phyloP scores from a whole-genome alignment of 2,329 filamentous ascomycete species.

The Teratosphaeriaceae sp. region DNA sequence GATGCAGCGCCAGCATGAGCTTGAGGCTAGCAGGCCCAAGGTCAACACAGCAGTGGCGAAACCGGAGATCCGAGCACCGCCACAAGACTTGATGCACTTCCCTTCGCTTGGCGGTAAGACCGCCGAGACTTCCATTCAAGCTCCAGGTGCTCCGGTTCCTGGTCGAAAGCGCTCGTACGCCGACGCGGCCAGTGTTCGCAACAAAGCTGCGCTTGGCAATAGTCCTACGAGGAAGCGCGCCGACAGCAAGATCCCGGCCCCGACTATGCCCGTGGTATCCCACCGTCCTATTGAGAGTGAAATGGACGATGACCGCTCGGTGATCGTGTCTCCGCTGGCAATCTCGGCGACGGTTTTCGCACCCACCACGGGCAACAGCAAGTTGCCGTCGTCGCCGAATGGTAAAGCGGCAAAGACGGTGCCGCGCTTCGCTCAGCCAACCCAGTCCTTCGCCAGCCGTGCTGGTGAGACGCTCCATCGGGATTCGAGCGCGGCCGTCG shows the following conservation, averaged over 20 bases:
- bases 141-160: not conserved
- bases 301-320: not conserved
- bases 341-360: not conserved
- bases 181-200: slow-evolving; percentile 6
- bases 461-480: slow-evolving; percentile 20
- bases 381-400: not conserved
- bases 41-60: no score
- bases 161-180: slow-evolving; percentile 15
- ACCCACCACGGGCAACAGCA: no score
- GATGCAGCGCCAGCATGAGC: slow-evolving; percentile 15
- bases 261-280: not conserved
- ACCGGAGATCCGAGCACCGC: slow-evolving; percentile 5
- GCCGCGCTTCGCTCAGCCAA: slow-evolving; percentile 27
- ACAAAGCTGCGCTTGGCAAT: not conserved
- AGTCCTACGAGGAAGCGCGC: not conserved
- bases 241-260: slow-evolving; percentile 4
- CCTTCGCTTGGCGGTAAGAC: slow-evolving; percentile 9
- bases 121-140: not conserved
- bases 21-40: not conserved
- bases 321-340: not conserved
- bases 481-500: slow-evolving; percentile 9
- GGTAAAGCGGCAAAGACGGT: not conserved
- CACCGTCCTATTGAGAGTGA: not conserved
- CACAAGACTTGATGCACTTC: slow-evolving; percentile 15
- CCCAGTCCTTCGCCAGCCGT: slow-evolving; percentile 19